Conservation (phyloP, 2,329 filamentous ascomycete genomes). For the Dothistroma pini region DNA sequence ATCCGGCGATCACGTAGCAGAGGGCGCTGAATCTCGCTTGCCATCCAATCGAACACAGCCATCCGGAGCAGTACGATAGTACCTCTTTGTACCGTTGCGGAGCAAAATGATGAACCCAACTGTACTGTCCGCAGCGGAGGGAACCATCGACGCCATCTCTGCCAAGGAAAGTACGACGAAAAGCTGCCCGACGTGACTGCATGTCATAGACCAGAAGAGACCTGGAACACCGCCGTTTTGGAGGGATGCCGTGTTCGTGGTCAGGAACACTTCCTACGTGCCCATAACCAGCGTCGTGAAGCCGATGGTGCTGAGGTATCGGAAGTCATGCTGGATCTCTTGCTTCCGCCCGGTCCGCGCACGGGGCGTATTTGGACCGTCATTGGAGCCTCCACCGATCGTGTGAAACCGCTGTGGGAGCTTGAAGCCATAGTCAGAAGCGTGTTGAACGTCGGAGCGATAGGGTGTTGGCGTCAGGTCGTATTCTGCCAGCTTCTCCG, state of each 20-base stretch:
- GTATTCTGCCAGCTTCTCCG: constrained; percentile 6
- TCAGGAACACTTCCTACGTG: constrained; percentile 33
- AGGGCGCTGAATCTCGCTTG: constrained; percentile 44
- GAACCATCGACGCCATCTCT: constrained; percentile 36
- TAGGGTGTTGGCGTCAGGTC: constrained; percentile 6
- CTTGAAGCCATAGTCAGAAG: neutral
- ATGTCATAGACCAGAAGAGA: constrained; percentile 32
- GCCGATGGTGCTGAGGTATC: constrained; percentile 30
- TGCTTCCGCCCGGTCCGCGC: constrained; percentile 12
- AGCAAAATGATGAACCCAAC: constrained; percentile 43
- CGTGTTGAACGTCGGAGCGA: neutral
- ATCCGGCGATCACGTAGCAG: constrained; percentile 43
- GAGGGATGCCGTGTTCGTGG: constrained; percentile 25
- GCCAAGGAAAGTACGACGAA: constrained; percentile 35
- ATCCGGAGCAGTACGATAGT: constrained; percentile 44
- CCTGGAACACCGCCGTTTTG: constrained; percentile 29
- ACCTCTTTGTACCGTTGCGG: constrained; percentile 40
- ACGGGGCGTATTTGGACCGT: constrained; percentile 2
- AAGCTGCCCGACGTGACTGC: constrained; percentile 28
- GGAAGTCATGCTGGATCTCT: constrained; percentile 26
- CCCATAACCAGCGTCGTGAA: constrained; percentile 50
- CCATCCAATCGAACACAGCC: constrained; percentile 38
- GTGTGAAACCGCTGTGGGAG: neutral
- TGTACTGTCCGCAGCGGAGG: constrained; percentile 29
- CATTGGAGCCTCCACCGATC: neutral